Evolutionary conservation across 2,329 filamentous ascomycete genomes (phyloP).

Genomic region (Cladosporium phlei): DNA sequence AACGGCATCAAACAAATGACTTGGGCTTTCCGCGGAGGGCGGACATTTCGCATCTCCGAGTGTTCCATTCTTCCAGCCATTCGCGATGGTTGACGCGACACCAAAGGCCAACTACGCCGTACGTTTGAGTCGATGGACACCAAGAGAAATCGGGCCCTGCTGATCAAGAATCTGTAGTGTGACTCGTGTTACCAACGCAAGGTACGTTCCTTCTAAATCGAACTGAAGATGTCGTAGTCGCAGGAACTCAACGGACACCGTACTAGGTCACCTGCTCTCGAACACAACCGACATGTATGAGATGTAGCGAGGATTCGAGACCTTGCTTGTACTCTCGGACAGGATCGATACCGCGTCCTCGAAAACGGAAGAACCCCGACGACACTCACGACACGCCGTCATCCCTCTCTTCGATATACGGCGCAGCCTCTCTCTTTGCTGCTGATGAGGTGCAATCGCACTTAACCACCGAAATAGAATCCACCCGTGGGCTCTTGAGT

Average conservation of each 20-base stretch:
- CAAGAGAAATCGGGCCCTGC: neutral
- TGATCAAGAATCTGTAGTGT: conserved; percentile 12
- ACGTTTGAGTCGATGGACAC: neutral
- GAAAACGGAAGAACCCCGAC: conserved; percentile 13
- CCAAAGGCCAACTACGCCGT: neutral
- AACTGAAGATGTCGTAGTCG: too few species aligned
- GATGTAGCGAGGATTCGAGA: conserved; percentile 13
- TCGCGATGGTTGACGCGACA: neutral
- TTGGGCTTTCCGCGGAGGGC: too few species aligned
- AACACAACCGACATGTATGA: conserved; percentile 11
- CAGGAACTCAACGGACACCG: too few species aligned
- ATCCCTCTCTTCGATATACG: neutral
- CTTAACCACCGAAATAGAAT: conserved; percentile 17
- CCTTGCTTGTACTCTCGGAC: conserved; percentile 20
- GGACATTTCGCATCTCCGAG: neutral
- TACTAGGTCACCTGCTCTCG: conserved; percentile 20
- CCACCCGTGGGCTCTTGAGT: conserved; percentile 14
- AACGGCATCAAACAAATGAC: too few species aligned
- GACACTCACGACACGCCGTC: neutral
- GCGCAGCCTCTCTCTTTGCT: neutral
- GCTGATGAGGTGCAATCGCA: conserved; percentile 7
- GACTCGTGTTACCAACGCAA: conserved; percentile 20
- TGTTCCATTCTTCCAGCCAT: neutral
- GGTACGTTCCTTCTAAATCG: conserved; percentile 8
- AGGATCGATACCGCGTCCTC: conserved; percentile 19